A percentile compares a stretch with the other conserved stretches of the same genome.
phyloP scores from a whole-genome alignment of 345 rosid genomes.

The Limnanthes douglasii region DNA sequence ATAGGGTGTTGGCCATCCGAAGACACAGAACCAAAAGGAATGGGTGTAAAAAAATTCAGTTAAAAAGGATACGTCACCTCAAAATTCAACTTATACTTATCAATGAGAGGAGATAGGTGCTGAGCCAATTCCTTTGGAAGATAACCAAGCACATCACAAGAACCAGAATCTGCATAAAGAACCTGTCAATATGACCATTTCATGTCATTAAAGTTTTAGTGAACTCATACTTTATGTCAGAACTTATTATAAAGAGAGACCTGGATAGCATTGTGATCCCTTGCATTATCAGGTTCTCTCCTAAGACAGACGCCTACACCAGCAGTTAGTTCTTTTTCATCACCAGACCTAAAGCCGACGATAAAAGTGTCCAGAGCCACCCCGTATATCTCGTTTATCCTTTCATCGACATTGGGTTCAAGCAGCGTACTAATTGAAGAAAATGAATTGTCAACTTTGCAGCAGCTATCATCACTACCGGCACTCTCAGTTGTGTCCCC shows the following conservation, averaged over 20 bases:
- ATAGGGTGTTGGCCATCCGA: no score
- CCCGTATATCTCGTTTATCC: slow-evolving; percentile 15
- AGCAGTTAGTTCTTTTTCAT: slow-evolving; percentile 27
- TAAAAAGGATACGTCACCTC: slow-evolving; percentile 35
- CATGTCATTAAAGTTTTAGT: not conserved
- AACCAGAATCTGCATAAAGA: slow-evolving; percentile 28
- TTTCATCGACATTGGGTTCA: slow-evolving; percentile 2
- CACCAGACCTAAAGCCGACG: slow-evolving; percentile 79
- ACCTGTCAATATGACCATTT: slow-evolving; percentile 25
- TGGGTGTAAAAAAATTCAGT: not conserved
- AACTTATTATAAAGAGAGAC: slow-evolving; percentile 14
- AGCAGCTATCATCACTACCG: slow-evolving; percentile 5
- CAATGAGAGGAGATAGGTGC: slow-evolving; percentile 56
- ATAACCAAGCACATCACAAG: slow-evolving; percentile 53
- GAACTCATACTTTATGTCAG: not conserved
- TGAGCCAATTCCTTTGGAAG: slow-evolving; percentile 65
- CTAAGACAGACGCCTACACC: slow-evolving; percentile 35
- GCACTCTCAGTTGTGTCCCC: slow-evolving; percentile 7
- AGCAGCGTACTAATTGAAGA: slow-evolving; percentile 10
- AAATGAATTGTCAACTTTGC: slow-evolving; percentile 8
- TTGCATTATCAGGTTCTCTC: slow-evolving; percentile 61
- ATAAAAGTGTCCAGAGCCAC: slow-evolving; percentile 46
- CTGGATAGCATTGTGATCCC: slow-evolving; percentile 72
- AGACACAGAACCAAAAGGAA: not conserved
- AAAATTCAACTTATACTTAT: slow-evolving; percentile 31